These are phyloP conservation scores for Eucalyptus sp. DNA, from an alignment of 345 rosid species.

Conservation along the genomic window DNA sequence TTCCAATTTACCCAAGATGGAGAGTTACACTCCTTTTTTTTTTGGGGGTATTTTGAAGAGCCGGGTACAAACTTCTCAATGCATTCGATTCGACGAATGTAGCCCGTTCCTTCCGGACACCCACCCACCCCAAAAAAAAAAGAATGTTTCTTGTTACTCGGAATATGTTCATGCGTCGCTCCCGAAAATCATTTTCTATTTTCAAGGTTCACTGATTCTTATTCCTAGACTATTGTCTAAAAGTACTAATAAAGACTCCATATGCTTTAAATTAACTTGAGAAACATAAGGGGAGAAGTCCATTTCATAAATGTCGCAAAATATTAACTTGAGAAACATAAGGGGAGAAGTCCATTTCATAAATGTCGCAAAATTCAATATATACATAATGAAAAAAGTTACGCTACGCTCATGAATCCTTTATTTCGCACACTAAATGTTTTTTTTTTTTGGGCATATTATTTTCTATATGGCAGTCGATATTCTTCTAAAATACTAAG, in stretches of 20 bases:
- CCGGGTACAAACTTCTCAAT: too few relatives aligned
- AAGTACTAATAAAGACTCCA: background rate
- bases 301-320: background rate
- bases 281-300: background rate
- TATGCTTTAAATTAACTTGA: background rate
- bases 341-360: background rate
- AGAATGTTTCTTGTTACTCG: too few relatives aligned
- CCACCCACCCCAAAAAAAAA: too few relatives aligned
- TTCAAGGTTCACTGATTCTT: background rate
- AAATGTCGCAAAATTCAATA: background rate
- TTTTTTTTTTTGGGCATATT: background rate
- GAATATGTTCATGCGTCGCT: too few relatives aligned
- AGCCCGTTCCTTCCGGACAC: too few relatives aligned
- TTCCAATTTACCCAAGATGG: background rate
- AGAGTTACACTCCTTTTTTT: too few relatives aligned
- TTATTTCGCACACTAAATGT: rapidly evolving
- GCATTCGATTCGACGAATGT: too few relatives aligned
- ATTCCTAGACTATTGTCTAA: background rate
- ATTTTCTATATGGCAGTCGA: rapidly evolving
- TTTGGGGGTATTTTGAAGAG: too few relatives aligned
- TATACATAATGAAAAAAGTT: background rate
- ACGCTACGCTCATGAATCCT: background rate
- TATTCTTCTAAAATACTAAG: background rate
- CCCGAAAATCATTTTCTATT: background rate
- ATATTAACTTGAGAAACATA: background rate